Percentiles rank a stretch among this genome's conserved stretches.
Conservation (phyloP, 2,329 filamentous ascomycete species). For the Fusarium stilboides region DNA sequence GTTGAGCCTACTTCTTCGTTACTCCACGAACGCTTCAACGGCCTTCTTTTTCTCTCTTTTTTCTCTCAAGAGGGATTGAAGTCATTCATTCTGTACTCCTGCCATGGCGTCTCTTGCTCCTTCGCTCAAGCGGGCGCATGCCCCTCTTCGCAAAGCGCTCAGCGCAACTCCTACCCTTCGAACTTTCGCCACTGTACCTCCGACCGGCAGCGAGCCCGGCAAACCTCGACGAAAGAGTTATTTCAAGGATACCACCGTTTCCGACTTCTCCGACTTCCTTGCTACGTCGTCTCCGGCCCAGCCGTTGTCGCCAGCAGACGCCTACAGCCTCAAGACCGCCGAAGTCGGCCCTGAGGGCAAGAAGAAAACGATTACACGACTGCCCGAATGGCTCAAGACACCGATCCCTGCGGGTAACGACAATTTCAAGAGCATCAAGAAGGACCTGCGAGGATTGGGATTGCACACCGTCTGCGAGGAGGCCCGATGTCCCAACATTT, state of each 20-base stretch:
- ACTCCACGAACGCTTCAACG: conserved; percentile 30
- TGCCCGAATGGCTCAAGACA: conserved; percentile 97
- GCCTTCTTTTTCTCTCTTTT: conserved; percentile 3
- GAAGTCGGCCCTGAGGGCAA: conserved; percentile 75
- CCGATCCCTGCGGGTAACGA: conserved; percentile 85
- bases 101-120: conserved; percentile 60
- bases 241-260: conserved; percentile 72
- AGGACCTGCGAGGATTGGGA: conserved; percentile 88
- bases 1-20: conserved; percentile 26
- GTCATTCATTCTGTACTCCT: not conserved
- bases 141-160: conserved; percentile 61
- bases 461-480: conserved; percentile 98
- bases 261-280: conserved; percentile 72
- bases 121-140: conserved; percentile 60
- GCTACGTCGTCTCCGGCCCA: conserved; percentile 57
- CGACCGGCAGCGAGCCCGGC: conserved; percentile 50
- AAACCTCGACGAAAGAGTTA: conserved; percentile 62
- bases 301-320: conserved; percentile 66
- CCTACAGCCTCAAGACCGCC: conserved; percentile 73
- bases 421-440: conserved; percentile 96
- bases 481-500: conserved; percentile 96
- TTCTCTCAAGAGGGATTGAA: conserved; percentile 14
- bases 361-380: conserved; percentile 77
- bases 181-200: conserved; percentile 64
- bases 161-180: conserved; percentile 54